These are phyloP conservation scores for Saccharomyces hybrid DNA, from an alignment of 1,139 yeast species.

Conservation along the genomic window DNA sequence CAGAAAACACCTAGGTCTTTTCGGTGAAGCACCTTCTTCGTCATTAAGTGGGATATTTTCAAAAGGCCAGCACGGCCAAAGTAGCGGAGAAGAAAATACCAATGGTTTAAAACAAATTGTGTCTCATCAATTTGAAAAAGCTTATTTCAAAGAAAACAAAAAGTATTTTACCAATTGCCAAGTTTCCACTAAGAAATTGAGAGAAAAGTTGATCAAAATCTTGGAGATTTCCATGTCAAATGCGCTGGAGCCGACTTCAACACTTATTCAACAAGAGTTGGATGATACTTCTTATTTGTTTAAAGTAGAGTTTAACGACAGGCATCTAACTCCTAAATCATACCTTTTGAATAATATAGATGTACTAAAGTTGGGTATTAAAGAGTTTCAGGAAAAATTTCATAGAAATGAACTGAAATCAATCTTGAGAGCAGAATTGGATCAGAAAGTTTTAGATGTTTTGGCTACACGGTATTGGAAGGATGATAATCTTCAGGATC, in stretches of 20 bases:
- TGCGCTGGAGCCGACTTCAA: constrained; percentile 80
- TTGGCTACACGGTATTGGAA: constrained; percentile 93
- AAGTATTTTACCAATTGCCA: constrained; percentile 56
- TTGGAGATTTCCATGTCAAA: constrained; percentile 88
- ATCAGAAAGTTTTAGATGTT: constrained; percentile 78
- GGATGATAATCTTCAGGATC: constrained; percentile 33
- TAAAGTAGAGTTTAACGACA: constrained; percentile 93
- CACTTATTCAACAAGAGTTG: constrained; percentile 77
- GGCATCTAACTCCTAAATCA: constrained; percentile 87
- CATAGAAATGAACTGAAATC: constrained; percentile 78
- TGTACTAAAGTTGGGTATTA: constrained; percentile 74
- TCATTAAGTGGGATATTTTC: constrained; percentile 31
- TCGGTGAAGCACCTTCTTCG: constrained; percentile 14
- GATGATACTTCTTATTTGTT: constrained; percentile 91
- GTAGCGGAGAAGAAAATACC: constrained; percentile 3
- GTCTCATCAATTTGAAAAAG: constrained; percentile 60
- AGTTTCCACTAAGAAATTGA: constrained; percentile 69
- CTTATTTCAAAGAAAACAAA: constrained; percentile 52
- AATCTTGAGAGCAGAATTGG: constrained; percentile 73
- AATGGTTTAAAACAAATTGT: constrained; percentile 26
- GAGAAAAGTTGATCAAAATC: constrained; percentile 74
- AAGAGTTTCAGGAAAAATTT: constrained; percentile 75
- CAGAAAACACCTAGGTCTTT: constrained; percentile 5
- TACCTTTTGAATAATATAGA: constrained; percentile 90
- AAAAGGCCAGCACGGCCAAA: constrained; percentile 6